phyloP scores from a whole-genome alignment of 345 rosid species.

The Linum usitatissimum region DNA sequence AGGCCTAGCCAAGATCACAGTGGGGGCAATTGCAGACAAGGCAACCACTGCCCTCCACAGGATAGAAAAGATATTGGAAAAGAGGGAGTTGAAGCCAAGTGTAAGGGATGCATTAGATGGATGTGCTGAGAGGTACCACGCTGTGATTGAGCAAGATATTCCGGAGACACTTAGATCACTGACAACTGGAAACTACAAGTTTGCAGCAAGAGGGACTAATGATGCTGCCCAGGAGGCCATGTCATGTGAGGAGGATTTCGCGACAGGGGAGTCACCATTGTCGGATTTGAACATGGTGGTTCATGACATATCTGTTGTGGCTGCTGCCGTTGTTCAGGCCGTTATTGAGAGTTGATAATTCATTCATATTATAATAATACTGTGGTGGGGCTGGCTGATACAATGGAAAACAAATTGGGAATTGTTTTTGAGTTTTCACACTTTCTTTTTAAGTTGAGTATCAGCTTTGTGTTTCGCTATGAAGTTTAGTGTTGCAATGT shows the following conservation, averaged over 20 bases:
- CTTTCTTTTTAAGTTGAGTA: no score
- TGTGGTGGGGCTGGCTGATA: no score
- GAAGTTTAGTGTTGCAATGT: no score
- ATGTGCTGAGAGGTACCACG: constrained; percentile 19
- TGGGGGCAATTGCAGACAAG: constrained; percentile 10
- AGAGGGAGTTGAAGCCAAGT: neutral
- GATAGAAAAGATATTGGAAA: constrained; percentile 11
- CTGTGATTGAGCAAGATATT: constrained; percentile 13
- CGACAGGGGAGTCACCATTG: constrained; percentile 7
- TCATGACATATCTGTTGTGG: constrained; percentile 20
- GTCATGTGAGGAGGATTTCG: constrained; percentile 22
- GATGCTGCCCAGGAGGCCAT: constrained; percentile 23
- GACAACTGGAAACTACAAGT: constrained; percentile 13
- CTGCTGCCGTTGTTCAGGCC: constrained; percentile 17
- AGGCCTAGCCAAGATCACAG: constrained; percentile 22
- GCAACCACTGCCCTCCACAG: constrained; percentile 14
- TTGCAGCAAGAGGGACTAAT: constrained; percentile 14
- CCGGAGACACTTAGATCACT: constrained; percentile 14
- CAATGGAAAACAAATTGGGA: no score
- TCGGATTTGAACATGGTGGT: constrained; percentile 18
- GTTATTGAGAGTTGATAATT: neutral
- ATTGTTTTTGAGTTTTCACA: no score
- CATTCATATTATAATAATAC: no score
- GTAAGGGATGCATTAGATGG: constrained; percentile 9
- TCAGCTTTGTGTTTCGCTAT: no score